phyloP scores from a whole-genome alignment of 1,139 yeast genomes.

The Pichia sp. region DNA sequence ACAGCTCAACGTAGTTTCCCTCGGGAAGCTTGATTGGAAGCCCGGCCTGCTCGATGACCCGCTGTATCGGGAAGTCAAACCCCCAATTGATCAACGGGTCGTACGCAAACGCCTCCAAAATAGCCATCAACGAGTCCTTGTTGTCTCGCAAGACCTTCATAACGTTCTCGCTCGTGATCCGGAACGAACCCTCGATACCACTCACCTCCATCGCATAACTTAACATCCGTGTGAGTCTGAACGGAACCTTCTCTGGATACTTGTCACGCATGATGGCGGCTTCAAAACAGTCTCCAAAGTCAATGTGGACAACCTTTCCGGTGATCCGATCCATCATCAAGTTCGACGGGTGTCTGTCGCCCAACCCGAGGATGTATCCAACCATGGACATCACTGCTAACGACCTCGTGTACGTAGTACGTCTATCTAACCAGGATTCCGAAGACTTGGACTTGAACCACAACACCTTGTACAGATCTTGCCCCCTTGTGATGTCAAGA shows the following conservation, averaged over 20 bases:
- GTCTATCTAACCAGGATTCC: conserved; percentile 95
- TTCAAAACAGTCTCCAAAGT: conserved; percentile 98
- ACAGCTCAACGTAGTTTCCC: conserved; percentile 59
- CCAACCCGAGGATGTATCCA: conserved; percentile 92
- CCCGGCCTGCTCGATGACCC: conserved; percentile 62
- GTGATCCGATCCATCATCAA: conserved; percentile 91
- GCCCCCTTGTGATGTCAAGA: conserved; percentile 91
- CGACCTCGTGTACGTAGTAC: conserved; percentile 93
- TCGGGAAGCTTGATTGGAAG: conserved; percentile 61
- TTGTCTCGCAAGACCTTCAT: conserved; percentile 92
- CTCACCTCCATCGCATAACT: conserved; percentile 99
- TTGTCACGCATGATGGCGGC: conserved; percentile 95
- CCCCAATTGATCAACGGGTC: conserved; percentile 99
- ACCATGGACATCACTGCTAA: conserved; percentile 99
- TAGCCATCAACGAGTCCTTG: conserved; percentile 96
- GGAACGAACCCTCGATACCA: conserved; percentile 95
- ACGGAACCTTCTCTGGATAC: conserved; percentile 97
- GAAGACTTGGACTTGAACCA: conserved; percentile 96
- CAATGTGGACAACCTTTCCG: conserved; percentile 95
- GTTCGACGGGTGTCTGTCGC: conserved; percentile 97
- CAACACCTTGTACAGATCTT: conserved; percentile 88
- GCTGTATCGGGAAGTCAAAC: conserved; percentile 82
- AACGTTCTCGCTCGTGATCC: conserved; percentile 95
- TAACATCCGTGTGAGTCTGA: conserved; percentile 92
- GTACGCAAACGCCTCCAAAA: conserved; percentile 95